These are phyloP conservation scores for Akanthomyces dipterigenus DNA, from an alignment of 2,329 filamentous ascomycete species.

Conservation along the genomic window DNA sequence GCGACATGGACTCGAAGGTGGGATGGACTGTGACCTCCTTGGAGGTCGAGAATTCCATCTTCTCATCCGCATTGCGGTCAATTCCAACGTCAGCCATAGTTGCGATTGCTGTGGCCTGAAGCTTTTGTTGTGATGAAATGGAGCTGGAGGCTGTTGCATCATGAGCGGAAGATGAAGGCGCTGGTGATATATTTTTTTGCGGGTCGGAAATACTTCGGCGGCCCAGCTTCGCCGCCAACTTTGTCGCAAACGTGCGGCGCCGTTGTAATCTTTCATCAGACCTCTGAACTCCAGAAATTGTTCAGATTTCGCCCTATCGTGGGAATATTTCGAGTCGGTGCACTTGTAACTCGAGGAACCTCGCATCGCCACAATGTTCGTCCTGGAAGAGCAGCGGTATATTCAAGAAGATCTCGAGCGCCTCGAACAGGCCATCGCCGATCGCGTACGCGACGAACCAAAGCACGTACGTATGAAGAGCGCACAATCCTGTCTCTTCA, in stretches of 20 bases:
- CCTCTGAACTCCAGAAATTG: not conserved
- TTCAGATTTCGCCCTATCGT: not conserved
- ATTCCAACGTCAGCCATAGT: conserved; percentile 83
- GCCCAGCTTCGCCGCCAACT: not conserved
- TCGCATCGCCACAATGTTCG: conserved; percentile 54
- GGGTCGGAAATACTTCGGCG: conserved; percentile 27
- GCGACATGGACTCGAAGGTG: conserved; percentile 90
- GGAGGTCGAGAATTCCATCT: conserved; percentile 96
- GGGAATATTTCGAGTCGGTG: not conserved
- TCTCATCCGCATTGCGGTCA: conserved; percentile 88
- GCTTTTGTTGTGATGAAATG: not conserved
- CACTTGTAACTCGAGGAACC: not conserved
- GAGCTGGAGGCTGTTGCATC: not conserved
- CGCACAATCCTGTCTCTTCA: conserved; percentile 14
- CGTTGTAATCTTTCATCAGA: not conserved
- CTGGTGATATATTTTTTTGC: conserved; percentile 8
- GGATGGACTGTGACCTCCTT: conserved; percentile 95
- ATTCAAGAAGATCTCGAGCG: conserved; percentile 96
- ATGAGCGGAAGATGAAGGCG: not conserved
- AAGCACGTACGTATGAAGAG: conserved; percentile 59
- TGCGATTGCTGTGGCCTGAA: conserved; percentile 11
- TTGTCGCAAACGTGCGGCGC: conserved; percentile 1
- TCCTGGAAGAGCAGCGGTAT: conserved; percentile 88
- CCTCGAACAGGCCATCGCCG: conserved; percentile 86
- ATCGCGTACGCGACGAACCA: conserved; percentile 82